Evolutionary conservation across 495 filamentous ascomycete genomes (phyloP), one percentile per base, ranked within the genome.

Genomic region (Penicillium taxi): DNA sequence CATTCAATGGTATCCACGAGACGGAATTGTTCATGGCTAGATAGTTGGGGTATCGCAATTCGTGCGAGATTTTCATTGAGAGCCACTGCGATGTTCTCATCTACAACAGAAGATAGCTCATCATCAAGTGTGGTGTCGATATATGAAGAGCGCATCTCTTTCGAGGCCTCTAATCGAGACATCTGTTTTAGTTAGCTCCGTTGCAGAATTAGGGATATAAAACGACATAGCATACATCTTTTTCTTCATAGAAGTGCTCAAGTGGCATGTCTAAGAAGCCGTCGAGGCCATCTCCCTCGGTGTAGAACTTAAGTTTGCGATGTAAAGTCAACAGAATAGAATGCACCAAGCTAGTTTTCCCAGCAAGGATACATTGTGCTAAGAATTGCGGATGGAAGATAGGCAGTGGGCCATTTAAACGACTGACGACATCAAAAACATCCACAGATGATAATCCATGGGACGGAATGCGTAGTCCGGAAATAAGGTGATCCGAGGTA

Each of bases 371-470:
- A 45, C 84, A 88, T 55, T 96, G 88, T 39, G 82, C 80, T 6
- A 99, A 57, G 44, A 94, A 86, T 49, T 94, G 86, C 6, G 93
- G 93, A 47, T 99, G 91, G 51, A 89, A 99, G 6, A 93, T 75
- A 4, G 93, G 90, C 20, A 96, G 65, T 11, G 88, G 84, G 0
- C 86, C 86, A 52, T 96, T 96, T 25, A 96, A 60, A 30, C 81
- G 67, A 37, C 81, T 80, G 17, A 94, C 82, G 9, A 89, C 73
- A 5, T 86, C 78, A 46, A 93, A 94, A 9, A 95, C 58, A 50
- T 90, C 80, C 3, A 76, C 53, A 2, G 56, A 54, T 15, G 52
- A 38, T 12, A 58, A 48, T 11, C 73, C 58, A n/a, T 70, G 67
- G 20, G 71, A 61, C 9, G 81, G 73, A 26, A 86, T 67, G 16